Evolutionary conservation across 805 yeast genomes (phyloP).

Genomic region (Suhomyces sp.): DNA sequence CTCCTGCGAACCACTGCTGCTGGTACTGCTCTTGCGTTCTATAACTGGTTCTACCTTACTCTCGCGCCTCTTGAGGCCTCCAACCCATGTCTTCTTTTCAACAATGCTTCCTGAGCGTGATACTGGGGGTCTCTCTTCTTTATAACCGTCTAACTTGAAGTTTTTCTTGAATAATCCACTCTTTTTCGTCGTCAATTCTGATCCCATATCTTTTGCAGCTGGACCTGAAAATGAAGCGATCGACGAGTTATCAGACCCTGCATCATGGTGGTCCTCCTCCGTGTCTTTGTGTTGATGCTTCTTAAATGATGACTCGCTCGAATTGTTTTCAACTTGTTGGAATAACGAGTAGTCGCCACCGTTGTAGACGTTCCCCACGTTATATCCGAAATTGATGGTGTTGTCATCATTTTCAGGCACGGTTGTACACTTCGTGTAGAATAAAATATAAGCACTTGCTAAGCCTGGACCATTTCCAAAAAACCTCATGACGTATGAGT

Average conservation of each 20-base stretch:
- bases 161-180: slow-evolving; percentile 29
- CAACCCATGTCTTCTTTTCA: slow-evolving; percentile 44
- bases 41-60: slow-evolving; percentile 12
- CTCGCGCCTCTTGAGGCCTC: slow-evolving; percentile 36
- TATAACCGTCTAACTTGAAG: slow-evolving; percentile 25
- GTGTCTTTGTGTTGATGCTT: slow-evolving; percentile 6
- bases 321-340: slow-evolving; percentile 10
- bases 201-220: slow-evolving; percentile 6
- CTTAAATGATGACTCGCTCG: slow-evolving; percentile 12
- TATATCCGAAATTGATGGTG: slow-evolving; percentile 35
- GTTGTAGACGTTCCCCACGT: slow-evolving; percentile 28
- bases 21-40: slow-evolving; percentile 7
- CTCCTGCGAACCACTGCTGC: slow-evolving; percentile 6
- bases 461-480: slow-evolving; percentile 86
- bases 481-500: slow-evolving; percentile 76
- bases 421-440: slow-evolving; percentile 52
- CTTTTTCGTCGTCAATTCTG: slow-evolving; percentile 5
- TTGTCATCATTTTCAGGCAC: slow-evolving; percentile 38
- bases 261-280: slow-evolving; percentile 8
- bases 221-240: slow-evolving; percentile 9
- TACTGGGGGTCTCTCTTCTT: slow-evolving; percentile 14
- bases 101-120: slow-evolving; percentile 12
- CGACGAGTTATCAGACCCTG: slow-evolving; percentile 9
- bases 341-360: slow-evolving; percentile 31
- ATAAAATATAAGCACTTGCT: slow-evolving; percentile 88